Evolutionary conservation across 2,329 filamentous ascomycete genomes (phyloP).

Genomic region (Penicillium sp.): DNA sequence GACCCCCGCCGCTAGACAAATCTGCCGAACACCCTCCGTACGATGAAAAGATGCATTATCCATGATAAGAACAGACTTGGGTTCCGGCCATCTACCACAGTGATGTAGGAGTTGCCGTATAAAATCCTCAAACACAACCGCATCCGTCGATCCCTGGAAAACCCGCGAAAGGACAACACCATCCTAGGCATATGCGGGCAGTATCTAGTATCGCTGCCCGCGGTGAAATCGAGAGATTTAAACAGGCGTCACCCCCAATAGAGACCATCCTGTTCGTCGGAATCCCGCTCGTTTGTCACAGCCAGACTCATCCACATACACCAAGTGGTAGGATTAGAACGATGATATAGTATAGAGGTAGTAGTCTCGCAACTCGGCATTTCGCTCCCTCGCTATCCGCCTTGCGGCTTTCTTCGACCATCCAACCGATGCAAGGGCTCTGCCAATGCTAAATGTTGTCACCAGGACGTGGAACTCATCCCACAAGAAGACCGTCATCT

Average conservation of each 20-base stretch:
- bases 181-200: constrained; percentile 3
- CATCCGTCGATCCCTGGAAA: constrained; percentile 2
- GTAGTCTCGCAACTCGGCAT: background rate
- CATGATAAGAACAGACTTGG: constrained; percentile 3
- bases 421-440: constrained; percentile 22
- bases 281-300: constrained; percentile 3
- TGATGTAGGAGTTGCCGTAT: constrained; percentile 3
- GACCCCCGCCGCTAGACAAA: too few relatives aligned
- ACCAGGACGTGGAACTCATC: constrained; percentile 17
- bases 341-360: constrained; percentile 1
- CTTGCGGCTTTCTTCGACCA: constrained; percentile 27
- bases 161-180: background rate
- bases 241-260: background rate
- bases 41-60: too few relatives aligned
- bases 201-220: constrained; percentile 2
- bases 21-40: too few relatives aligned
- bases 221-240: background rate
- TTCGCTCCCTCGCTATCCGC: constrained; percentile 1
- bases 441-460: constrained; percentile 18
- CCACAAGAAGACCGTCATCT: constrained; percentile 29
- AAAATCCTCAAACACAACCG: constrained; percentile 3
- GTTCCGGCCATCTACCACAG: background rate
- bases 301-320: background rate
- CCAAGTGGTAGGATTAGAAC: constrained; percentile 1
- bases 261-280: constrained; percentile 4